A percentile compares a stretch with the other conserved stretches of the same genome.
phyloP scores from a whole-genome alignment of 2,329 filamentous ascomycete species.

The Raffaelea deltoideospora region DNA sequence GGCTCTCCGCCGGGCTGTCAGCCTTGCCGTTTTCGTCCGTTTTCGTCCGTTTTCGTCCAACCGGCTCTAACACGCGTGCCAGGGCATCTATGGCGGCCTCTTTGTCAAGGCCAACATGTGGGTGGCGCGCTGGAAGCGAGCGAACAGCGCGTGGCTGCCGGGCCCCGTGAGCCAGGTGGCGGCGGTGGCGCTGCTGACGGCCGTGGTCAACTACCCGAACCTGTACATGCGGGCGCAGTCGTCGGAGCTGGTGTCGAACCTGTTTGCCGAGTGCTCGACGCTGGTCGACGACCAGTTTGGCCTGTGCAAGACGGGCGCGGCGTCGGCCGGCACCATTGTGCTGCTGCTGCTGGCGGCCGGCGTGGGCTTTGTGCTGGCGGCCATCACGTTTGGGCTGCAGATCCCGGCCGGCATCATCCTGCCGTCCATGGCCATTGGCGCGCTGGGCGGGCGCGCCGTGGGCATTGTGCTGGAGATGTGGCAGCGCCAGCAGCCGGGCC shows the following conservation, averaged over 20 bases:
- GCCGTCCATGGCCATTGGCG: constrained; percentile 91
- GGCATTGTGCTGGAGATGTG: constrained; percentile 83
- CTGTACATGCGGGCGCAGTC: constrained; percentile 90
- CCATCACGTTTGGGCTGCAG: constrained; percentile 83
- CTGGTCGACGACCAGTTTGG: constrained; percentile 75
- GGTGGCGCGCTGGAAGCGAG: constrained; percentile 66
- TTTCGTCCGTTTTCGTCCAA: background rate
- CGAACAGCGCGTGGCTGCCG: constrained; percentile 41
- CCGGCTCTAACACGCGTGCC: background rate
- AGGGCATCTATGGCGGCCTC: constrained; percentile 83
- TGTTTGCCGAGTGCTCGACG: constrained; percentile 82
- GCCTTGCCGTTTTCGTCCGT: background rate
- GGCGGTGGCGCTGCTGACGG: constrained; percentile 65
- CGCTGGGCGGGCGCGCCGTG: constrained; percentile 73
- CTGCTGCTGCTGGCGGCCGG: constrained; percentile 69
- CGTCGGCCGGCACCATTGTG: constrained; percentile 67
- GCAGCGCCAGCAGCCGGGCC: constrained; percentile 63
- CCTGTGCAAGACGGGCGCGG: constrained; percentile 75
- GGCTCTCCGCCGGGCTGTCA: background rate
- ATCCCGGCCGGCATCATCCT: constrained; percentile 93
- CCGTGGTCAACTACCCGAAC: constrained; percentile 87
- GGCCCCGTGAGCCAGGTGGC: constrained; percentile 68
- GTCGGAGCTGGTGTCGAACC: constrained; percentile 76
- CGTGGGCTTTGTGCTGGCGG: constrained; percentile 71
- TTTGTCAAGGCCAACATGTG: constrained; percentile 93